Evolutionary conservation across 2,329 filamentous ascomycete species (phyloP), one percentile per base, ranked within the genome.

Genomic region (Microsporum ferrugineum): DNA sequence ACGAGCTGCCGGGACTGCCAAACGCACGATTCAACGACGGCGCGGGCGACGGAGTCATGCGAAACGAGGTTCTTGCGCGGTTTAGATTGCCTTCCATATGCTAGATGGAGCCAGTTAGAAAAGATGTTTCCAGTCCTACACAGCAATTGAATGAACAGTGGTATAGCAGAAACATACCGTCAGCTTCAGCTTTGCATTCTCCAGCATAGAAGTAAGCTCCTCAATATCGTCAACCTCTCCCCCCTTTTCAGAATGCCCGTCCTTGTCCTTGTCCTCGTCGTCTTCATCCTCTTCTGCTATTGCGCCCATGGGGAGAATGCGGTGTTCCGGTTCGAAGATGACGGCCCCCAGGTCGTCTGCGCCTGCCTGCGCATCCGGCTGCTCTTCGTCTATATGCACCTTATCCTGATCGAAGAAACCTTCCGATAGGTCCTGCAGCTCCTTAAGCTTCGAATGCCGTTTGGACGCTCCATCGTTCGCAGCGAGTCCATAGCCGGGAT

Each of bases 81-180:
- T 82, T 86, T 23, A 96, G 79, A 67, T 96, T 96, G 41, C 88
- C 90, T 75, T 96, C 92, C 91, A 96, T 96, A 36, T 89, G 88
- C 90, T 95, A 71, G 27, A 57, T 60, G 41, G 5, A 23, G 14
- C 14, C n/a, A 31, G 33, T 39, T 38, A 8, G 17, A 27, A 57
- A 10, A 12, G 33, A 7, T 29, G 63, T 27, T 2, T 23, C 5
- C 14, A 27, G 57, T 39, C 29, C 10, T 14, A 43, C n/a, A 41
- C n/a, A 41, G 10, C 34, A 36, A 36, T 5, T 14, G 27, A 1
- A n/a, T 23, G 2, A 55, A 10, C 4, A 14, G 6, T 14, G 10
- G 6, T 34, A 34, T 53, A 27, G 33, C 31, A 49, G 31, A 17
- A 41, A 75, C 88, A 72, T 80, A 95, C 90, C 70, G 89, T 94